Evolutionary conservation across 495 filamentous ascomycete genomes (phyloP).

Genomic region (Neurospora sp.): DNA sequence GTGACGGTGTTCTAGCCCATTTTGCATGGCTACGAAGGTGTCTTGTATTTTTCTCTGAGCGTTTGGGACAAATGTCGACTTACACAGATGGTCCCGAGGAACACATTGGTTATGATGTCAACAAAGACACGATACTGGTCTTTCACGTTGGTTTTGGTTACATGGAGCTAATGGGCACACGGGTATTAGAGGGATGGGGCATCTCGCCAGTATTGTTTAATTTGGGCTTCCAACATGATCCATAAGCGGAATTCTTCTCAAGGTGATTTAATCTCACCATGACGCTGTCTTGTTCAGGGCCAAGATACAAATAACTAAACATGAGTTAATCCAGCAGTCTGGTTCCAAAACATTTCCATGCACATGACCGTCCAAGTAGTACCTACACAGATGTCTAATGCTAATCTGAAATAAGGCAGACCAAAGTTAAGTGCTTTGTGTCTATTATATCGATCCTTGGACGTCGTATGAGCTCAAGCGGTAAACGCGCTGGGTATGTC

Average conservation of each 20-base stretch:
- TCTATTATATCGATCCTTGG: neutral
- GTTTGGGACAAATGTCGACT: neutral
- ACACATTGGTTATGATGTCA: neutral
- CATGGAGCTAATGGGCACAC: neutral
- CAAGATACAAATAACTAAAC: neutral
- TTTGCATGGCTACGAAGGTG: neutral
- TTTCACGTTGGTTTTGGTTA: neutral
- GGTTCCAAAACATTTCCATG: neutral
- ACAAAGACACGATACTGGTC: neutral
- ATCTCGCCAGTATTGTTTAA: neutral
- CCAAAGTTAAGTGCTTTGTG: neutral
- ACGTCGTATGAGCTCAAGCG: neutral
- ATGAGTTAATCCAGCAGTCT: neutral
- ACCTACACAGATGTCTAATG: neutral
- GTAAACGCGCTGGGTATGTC: neutral
- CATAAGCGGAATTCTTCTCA: neutral
- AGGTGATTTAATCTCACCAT: neutral
- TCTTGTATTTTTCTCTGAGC: neutral
- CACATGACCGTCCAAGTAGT: too few species aligned
- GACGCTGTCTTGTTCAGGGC: neutral
- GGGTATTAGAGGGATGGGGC: neutral
- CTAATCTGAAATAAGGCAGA: neutral
- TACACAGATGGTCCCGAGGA: neutral
- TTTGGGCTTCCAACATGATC: neutral
- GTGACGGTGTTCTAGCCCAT: slow-evolving; percentile 57